Conservation (phyloP, 352 stramenopile genomes). For the Pseudoperonospora humuli region DNA sequence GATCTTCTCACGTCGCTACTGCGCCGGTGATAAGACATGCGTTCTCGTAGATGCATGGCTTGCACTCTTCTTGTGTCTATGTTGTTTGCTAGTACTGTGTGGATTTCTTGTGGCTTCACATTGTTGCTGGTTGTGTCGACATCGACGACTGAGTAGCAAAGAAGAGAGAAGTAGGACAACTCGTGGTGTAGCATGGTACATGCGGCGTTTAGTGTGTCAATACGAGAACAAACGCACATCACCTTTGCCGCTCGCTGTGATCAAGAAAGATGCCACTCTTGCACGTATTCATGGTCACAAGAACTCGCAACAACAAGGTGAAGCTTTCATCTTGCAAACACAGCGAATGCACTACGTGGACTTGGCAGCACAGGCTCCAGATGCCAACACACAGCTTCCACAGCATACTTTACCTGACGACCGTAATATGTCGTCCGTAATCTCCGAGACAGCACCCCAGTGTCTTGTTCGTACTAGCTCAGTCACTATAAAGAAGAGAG, state of each 20-base stretch:
- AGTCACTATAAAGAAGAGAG: slow-evolving; percentile 11
- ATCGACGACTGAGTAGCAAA: no score
- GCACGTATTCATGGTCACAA: slow-evolving; percentile 68
- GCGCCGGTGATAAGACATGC: no score
- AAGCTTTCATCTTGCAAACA: slow-evolving; percentile 58
- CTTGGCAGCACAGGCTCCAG: slow-evolving; percentile 16
- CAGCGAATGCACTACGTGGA: slow-evolving; percentile 51
- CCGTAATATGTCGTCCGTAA: neutral
- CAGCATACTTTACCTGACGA: slow-evolving; percentile 5
- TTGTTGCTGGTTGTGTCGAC: no score
- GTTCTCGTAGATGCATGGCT: no score
- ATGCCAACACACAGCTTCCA: neutral
- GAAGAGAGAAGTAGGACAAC: no score
- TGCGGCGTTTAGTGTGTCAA: no score
- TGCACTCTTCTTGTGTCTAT: no score
- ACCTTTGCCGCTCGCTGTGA: slow-evolving; percentile 53
- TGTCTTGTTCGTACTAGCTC: neutral
- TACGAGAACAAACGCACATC: no score
- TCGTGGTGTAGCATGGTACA: no score
- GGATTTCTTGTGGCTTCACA: no score
- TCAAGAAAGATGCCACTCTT: slow-evolving; percentile 53
- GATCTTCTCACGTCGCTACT: no score
- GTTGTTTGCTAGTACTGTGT: no score
- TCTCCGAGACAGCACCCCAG: neutral
- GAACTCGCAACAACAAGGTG: slow-evolving; percentile 62